phyloP scores from a whole-genome alignment of 495 filamentous ascomycete species.

The Glonium stellatum region DNA sequence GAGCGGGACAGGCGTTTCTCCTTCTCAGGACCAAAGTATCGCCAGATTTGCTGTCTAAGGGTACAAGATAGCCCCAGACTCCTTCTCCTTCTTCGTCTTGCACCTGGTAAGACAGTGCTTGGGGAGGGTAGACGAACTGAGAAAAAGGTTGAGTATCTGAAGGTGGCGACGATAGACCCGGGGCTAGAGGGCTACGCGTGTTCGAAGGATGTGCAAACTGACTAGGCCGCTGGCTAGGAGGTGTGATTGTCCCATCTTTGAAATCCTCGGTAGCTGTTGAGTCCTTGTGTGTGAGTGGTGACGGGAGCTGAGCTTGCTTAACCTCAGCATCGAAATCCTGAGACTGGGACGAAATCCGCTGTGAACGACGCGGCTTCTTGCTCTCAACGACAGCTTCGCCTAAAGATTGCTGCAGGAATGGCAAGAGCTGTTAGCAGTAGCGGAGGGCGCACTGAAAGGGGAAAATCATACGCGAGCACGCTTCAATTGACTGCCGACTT shows the following conservation, averaged over 20 bases:
- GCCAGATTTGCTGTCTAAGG: conserved; percentile 61
- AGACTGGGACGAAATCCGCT: conserved; percentile 48
- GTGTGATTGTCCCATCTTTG: conserved; percentile 67
- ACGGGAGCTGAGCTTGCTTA: conserved; percentile 66
- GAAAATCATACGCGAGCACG: conserved; percentile 29
- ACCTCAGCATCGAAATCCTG: conserved; percentile 40
- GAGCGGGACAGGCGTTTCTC: conserved; percentile 55
- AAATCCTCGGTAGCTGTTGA: conserved; percentile 54
- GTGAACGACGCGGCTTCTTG: conserved; percentile 64
- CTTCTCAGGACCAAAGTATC: conserved; percentile 68
- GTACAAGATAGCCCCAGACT: conserved; percentile 92
- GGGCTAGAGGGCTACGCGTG: conserved; percentile 42
- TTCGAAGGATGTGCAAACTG: conserved; percentile 44
- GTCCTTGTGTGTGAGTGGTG: conserved; percentile 60
- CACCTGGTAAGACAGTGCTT: conserved; percentile 70
- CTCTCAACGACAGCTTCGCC: conserved; percentile 10
- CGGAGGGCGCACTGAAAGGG: background rate
- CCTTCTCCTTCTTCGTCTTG: conserved; percentile 82
- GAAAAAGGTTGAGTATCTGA: conserved; percentile 62
- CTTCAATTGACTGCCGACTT: conserved; percentile 32
- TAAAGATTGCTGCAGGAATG: conserved; percentile 22
- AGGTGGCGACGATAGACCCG: conserved; percentile 61
- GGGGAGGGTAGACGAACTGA: conserved; percentile 70
- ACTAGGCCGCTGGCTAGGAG: conserved; percentile 55
- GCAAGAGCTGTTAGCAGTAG: conserved; percentile 11